A percentile compares a stretch with the other conserved stretches of the same genome.
Evolutionary conservation across 768 basidiomycete species (phyloP).

Genomic region (Xanthoconium stramineum): DNA sequence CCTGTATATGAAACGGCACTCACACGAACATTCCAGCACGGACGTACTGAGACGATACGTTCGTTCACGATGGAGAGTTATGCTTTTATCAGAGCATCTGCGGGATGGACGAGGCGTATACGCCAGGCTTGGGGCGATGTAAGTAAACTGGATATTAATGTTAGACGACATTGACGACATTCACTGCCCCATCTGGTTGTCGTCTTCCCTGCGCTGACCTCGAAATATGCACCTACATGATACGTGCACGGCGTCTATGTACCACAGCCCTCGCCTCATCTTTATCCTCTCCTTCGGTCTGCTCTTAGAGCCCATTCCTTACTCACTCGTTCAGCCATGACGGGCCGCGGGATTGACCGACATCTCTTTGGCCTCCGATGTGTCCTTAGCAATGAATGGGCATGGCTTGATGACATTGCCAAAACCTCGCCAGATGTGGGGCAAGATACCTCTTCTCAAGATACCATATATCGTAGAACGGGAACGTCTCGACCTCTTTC

Average conservation of each 20-base stretch:
- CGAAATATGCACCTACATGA: background rate
- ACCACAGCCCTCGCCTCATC: conserved; percentile 21
- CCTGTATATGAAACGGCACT: conserved; percentile 93
- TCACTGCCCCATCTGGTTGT: conserved; percentile 1
- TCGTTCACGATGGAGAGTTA: conserved; percentile 70
- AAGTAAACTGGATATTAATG: conserved; percentile 1
- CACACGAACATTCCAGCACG: conserved; percentile 81
- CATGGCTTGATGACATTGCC: conserved; percentile 22
- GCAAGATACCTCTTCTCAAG: conserved; percentile 5
- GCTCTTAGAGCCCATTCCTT: conserved; percentile 70
- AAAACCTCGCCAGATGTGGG: background rate
- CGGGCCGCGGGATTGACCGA: conserved; percentile 83
- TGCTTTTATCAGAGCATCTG: conserved; percentile 41
- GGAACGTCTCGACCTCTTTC: background rate
- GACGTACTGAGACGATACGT: conserved; percentile 88
- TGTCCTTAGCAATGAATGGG: conserved; percentile 44
- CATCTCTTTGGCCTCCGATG: conserved; percentile 84
- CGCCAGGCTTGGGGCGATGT: conserved; percentile 7
- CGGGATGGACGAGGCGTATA: conserved; percentile 12
- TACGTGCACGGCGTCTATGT: background rate
- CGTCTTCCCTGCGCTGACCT: background rate
- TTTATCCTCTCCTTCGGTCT: conserved; percentile 51
- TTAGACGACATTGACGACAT: background rate
- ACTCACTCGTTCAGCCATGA: conserved; percentile 74
- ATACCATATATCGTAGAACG: background rate